Conservation (phyloP, 495 filamentous ascomycete species). For the Trichoderma erinaceum region DNA sequence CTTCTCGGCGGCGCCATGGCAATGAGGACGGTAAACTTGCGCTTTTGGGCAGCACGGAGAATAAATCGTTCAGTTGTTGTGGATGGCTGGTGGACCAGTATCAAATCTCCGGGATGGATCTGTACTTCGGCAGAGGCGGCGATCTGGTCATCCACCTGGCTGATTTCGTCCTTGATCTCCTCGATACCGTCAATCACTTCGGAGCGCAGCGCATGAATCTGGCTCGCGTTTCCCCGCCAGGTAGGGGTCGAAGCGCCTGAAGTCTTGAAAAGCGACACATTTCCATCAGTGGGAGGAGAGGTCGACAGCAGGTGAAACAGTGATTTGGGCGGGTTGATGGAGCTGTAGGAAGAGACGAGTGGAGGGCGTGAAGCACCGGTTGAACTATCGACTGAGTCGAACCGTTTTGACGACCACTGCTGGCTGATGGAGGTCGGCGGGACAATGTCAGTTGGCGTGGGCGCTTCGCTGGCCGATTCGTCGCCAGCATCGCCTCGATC, state of each 20-base stretch:
- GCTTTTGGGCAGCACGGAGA: constrained; percentile 71
- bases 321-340: constrained; percentile 23
- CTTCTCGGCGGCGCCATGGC: constrained; percentile 56
- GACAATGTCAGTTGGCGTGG: constrained; percentile 12
- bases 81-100: constrained; percentile 77
- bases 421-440: constrained; percentile 4
- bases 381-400: background rate
- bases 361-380: constrained; percentile 29
- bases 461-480: constrained; percentile 30
- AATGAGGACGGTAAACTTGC: constrained; percentile 82
- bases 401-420: constrained; percentile 6
- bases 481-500: constrained; percentile 62
- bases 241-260: constrained; percentile 41
- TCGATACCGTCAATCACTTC: constrained; percentile 83
- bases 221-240: constrained; percentile 30
- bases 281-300: constrained; percentile 23
- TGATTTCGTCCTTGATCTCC: constrained; percentile 87
- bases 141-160: constrained; percentile 83
- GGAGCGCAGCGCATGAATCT: constrained; percentile 61
- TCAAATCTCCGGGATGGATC: constrained; percentile 83
- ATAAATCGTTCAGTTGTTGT: constrained; percentile 81
- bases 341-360: constrained; percentile 25
- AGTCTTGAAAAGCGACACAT: constrained; percentile 26
- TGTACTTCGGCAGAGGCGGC: constrained; percentile 78
- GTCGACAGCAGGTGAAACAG: constrained; percentile 16